phyloP scores from a whole-genome alignment of 192 early-diverging fungal species.

The Dimargaris cristalligena region DNA sequence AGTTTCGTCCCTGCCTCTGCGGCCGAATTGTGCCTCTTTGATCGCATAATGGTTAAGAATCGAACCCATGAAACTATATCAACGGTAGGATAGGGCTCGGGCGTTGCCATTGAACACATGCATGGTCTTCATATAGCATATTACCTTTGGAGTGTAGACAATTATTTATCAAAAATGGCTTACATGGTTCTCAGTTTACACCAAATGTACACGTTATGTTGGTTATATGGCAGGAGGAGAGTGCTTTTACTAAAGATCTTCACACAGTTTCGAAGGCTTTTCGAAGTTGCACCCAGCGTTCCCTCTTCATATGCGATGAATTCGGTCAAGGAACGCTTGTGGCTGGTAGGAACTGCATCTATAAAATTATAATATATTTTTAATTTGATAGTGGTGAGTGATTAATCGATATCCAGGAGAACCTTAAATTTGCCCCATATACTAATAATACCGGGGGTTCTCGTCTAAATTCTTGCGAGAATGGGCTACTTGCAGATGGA shows the following conservation, averaged over 20 bases:
- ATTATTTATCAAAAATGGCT: not conserved
- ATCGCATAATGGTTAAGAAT: not conserved
- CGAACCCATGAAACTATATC: not conserved
- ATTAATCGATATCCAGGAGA: no score
- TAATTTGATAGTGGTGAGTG: no score
- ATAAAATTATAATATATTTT: no score
- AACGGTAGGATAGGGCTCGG: not conserved
- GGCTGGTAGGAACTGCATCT: no score
- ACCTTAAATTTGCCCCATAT: no score
- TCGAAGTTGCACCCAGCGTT: not conserved
- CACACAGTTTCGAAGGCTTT: not conserved
- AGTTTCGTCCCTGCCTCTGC: constrained; percentile 2
- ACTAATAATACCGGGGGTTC: no score
- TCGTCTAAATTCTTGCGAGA: no score
- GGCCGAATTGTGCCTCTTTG: not conserved
- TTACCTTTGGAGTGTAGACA: not conserved
- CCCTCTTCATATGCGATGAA: constrained; percentile 8
- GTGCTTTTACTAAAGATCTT: constrained; percentile 3
- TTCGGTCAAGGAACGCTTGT: constrained; percentile 8
- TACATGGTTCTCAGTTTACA: not conserved
- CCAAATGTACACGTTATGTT: not conserved
- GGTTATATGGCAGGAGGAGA: not conserved
- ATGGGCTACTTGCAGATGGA: constrained; percentile 4
- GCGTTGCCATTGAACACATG: not conserved
- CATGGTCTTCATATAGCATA: not conserved